These are phyloP conservation scores for Phytophthora lateralis DNA, from an alignment of 352 stramenopile genomes.

Conservation along the genomic window DNA sequence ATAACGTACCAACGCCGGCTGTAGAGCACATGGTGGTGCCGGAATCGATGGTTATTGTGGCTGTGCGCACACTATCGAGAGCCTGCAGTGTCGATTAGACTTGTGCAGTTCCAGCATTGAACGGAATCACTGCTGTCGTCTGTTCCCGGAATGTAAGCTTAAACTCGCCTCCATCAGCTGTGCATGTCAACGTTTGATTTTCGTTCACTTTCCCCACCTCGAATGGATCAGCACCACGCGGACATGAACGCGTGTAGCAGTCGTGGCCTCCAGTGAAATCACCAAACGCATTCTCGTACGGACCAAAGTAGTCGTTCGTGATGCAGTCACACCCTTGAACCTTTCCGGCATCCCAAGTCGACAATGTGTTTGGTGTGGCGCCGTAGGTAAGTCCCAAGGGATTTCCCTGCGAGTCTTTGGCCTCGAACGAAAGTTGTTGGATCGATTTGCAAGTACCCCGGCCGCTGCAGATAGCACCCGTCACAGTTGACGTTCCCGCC, in stretches of 20 bases:
- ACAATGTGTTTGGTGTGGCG: slow-evolving; percentile 52
- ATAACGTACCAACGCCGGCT: slow-evolving; percentile 43
- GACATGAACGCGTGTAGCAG: slow-evolving; percentile 88
- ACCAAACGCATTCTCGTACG: slow-evolving; percentile 59
- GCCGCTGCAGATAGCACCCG: slow-evolving; percentile 56
- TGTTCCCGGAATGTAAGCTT: slow-evolving; percentile 73
- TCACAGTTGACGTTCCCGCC: slow-evolving; percentile 4
- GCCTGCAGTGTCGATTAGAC: slow-evolving; percentile 63
- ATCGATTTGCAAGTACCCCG: slow-evolving; percentile 82
- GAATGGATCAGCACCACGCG: slow-evolving; percentile 86
- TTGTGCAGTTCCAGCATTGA: slow-evolving; percentile 38
- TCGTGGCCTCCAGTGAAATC: slow-evolving; percentile 59
- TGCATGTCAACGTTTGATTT: slow-evolving; percentile 66
- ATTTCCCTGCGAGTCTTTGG: slow-evolving; percentile 45
- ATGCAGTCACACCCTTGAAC: slow-evolving; percentile 85
- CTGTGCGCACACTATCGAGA: slow-evolving; percentile 54
- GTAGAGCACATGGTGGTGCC: slow-evolving; percentile 47
- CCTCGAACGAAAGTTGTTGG: slow-evolving; percentile 55
- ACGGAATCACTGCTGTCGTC: slow-evolving; percentile 60
- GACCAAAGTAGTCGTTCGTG: slow-evolving; percentile 68
- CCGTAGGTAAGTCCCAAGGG: slow-evolving; percentile 65
- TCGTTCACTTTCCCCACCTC: slow-evolving; percentile 72
- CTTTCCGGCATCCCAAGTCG: slow-evolving; percentile 86
- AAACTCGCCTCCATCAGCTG: slow-evolving; percentile 60
- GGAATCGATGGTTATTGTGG: slow-evolving; percentile 57